Base-by-base conservation (phyloP, 345 rosid species). In the Turritis glabra region DNA sequence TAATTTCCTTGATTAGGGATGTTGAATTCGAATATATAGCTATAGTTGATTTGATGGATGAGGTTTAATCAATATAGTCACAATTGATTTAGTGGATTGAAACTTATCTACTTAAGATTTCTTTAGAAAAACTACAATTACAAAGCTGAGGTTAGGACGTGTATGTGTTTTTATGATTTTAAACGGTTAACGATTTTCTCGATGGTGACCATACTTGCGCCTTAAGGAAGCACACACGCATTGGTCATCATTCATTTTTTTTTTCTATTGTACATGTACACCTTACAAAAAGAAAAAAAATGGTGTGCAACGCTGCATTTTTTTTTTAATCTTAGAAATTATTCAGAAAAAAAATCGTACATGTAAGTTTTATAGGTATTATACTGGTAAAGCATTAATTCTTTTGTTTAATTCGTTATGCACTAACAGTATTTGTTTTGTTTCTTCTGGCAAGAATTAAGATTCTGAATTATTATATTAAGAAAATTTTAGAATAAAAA, bases 31-130 rank as follows among this genome's bases (percentile, higher is more conserved):
- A 64, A 29, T 63, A 62, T 18, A 13, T 51, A 8, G 22, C 21
- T 41, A 57, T 18, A 57, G 17, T 13, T 63, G 52, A 18, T 71
- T 5, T 17, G 47, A 44, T 73, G 62, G 68, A 27, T 43, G 61
- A 44, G 9, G 48, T 44, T n/a, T 15, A 2, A 15, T 9, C 2
- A 47, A 18, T 47, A 47, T 18, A 3, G 5, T 13, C 25, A 47
- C 25, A 47, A 11, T 9, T 18, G 23, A 46, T 18, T 46, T 47
- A 14, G 52, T 47, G 52, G 3, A 29, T 18, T 14, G 17, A 18
- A 71, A 62, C 23, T 51, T 27, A 62, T 27, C 22, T 50, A 40
- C n/a, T 22, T 0, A 2, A 70, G 23, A 3, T 19, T 47, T 18
- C 13, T 19, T 15, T 37, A 37, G n/a, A 11, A 37, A 37, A 10